Evolutionary conservation across 2,329 filamentous ascomycete species (phyloP), one percentile per base, ranked within the genome.

Genomic region (Alternaria sp.): DNA sequence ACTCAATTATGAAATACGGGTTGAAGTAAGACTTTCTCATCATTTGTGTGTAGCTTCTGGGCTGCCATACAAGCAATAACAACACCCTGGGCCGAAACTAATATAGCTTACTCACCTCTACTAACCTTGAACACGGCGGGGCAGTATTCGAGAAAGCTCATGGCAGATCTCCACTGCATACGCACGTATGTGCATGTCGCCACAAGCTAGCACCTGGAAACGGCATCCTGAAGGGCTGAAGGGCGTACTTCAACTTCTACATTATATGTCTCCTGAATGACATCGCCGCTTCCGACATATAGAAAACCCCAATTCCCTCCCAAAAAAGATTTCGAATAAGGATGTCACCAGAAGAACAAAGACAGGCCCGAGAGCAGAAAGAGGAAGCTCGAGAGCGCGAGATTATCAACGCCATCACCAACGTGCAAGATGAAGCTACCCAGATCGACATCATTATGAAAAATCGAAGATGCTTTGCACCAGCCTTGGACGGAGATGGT

Each of bases 141-240:
- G 26, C 18, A 28, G 28, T 7, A 16, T 22, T 48, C 28, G 11
- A 48, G 3, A 48, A 48, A 18, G 18, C 11, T n/a, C 7, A 36
- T 11, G 30, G 18, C 30, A 48, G 6, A 36, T 47, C 30, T 38
- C 42, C 52, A 47, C 28, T 38, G 32, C 22, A 16, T 18, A 18
- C 8, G 22, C 32, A 28, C 32, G 41, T 46, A 47, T 44, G 32
- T 14, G 36, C 52, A 38, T 41, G 5, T 54, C n/a, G 32, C n/a
- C 42, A 32, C 32, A 6, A 38, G 32, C 24, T 48, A 48, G 42
- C 20, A 42, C 42, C 30, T n/a, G 12, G 11, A n/a, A 7, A 20
- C 5, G 30, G 47, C 16, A n/a, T 39, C 39, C 47, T 44, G n/a
- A 51, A 57, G 30, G 54, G 47, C 47, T 52, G 38, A 52, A 52